Conservation (phyloP, 805 yeast species). For the Scheffersomyces stipitis region DNA sequence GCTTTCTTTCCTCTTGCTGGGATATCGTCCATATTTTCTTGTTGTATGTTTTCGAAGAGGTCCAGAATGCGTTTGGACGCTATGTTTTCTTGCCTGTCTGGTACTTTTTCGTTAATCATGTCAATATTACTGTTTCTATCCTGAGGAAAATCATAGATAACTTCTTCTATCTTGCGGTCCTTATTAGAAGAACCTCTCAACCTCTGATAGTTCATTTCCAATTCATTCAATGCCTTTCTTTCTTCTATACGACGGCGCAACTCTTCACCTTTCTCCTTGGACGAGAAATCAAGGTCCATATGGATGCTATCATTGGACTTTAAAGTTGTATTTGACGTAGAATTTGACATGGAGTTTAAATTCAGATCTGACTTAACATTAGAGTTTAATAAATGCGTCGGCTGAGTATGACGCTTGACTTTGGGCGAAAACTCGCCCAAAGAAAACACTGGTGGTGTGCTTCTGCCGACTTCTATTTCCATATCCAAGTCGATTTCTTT, state of each 20-base stretch:
- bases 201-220: constrained; percentile 2
- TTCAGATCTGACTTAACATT: too few relatives aligned
- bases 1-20: not conserved
- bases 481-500: not conserved
- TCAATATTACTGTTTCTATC: too few relatives aligned
- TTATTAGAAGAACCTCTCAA: not conserved
- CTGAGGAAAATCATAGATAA: too few relatives aligned
- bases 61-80: too few relatives aligned
- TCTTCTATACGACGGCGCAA: constrained; percentile 25
- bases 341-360: too few relatives aligned
- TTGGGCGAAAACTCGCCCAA: constrained; percentile 5
- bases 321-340: too few relatives aligned
- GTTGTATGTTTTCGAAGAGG: too few relatives aligned
- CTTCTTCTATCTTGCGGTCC: too few relatives aligned
- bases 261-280: constrained; percentile 21
- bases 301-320: not conserved
- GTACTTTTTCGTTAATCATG: too few relatives aligned
- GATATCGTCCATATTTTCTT: not conserved
- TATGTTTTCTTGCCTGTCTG: too few relatives aligned
- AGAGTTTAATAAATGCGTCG: too few relatives aligned
- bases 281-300: constrained; percentile 3
- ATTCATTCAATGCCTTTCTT: constrained; percentile 19
- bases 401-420: not conserved
- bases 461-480: constrained; percentile 1
- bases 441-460: constrained; percentile 5